Base-by-base conservation (phyloP, 805 yeast genomes). In the Cyberlindnera samutprakarnensis region DNA sequence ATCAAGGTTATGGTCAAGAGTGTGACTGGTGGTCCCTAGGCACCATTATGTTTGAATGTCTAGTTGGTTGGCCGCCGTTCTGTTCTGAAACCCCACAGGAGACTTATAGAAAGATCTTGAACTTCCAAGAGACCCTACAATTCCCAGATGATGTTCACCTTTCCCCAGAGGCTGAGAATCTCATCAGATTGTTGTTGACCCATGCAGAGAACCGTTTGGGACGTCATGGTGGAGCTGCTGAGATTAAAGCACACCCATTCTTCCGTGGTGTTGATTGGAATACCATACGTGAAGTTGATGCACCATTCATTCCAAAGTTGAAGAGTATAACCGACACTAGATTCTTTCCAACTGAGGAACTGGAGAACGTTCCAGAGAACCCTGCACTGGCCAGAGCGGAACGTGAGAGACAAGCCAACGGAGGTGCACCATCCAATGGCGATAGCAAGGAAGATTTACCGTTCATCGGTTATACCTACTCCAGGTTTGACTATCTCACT, bases 11-110 rank as follows among this genome's bases (percentile, higher is more conserved):
- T 57, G 96, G 94, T 51, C 90, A 80, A 56, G 90, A 97, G 18
- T 92, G 94, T 42, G 99, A 92, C 62, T 92, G 94, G 62, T 92
- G 99, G 99, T 88, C 97, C 1, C 66, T 92, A 35, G 99, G 98
- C 7, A 88, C 98, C 54, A 94, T 92, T 79, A 68, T 92, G 36
- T 92, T 90, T 56, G 99, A 92, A 61, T 84, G 96, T 31, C 72
- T 92, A 38, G 92, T 92, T 39, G 97, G 98, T 2, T 92, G 86
- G 62, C 95, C 99, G 9, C 99, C 99, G 31, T 92, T 92, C 53
- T 79, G 95, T 19, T 97, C 98, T 2, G 75, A 87, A 28, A 75
- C 84, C 27, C 86, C 94, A 30, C 94, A 92, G 51, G 98, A 94
- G 57, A 92, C 98, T 1, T 92, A 94, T 59, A 75, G 86, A 47